Evolutionary conservation across 2,329 filamentous ascomycete species (phyloP), one percentile per base, ranked within the genome.

Genomic region (Clonostachys byssicola): DNA sequence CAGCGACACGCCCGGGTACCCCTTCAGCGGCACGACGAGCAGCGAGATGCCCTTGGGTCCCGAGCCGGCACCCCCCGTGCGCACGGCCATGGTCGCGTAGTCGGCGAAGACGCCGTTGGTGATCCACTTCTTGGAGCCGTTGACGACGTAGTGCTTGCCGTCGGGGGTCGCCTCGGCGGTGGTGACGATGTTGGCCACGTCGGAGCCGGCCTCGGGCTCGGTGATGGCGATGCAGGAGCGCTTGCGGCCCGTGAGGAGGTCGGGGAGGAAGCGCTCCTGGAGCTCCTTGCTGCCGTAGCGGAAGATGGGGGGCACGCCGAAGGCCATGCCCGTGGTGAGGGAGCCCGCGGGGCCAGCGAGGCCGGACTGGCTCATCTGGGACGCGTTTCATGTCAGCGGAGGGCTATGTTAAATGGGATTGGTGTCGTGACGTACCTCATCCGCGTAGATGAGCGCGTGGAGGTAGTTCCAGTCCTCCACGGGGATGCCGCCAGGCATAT

Each of bases 71-170:
- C 59, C 61, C 14, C 86, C 86, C 0, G 87, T 90, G 34, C 87
- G 77, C 2, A 90, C 87, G 0, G 86, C 87, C 83, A 89, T 88
- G 34, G 76, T 78, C 7, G 77, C 73, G 55, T 81, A 83, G 49
- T 89, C 80, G 6, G 79, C 73, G 84, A 83, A 88, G 49, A 88
- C 81, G 6, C 81, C 86, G 56, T 87, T 88, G 1, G 84, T 88
- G 58, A 88, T 88, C 86, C 87, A 91, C 67, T 91, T 89, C 76
- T 90, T 90, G 0, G 77, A 74, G n/a, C 86, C 86, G 49, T 88
- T 89, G 43, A 90, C 67, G 42, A 90, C 74, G 59, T 86, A 91
- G 56, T 80, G 68, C 60, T 81, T 83, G 12, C 86, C 85, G 57
- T 86, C 81, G 0, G 70, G 58, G 7, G 73, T 78, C 61, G 82